A percentile compares a stretch with the other conserved stretches of the same genome.
Conservation (phyloP, 1,284 basidiomycete species). For the Agaricales sp. region DNA sequence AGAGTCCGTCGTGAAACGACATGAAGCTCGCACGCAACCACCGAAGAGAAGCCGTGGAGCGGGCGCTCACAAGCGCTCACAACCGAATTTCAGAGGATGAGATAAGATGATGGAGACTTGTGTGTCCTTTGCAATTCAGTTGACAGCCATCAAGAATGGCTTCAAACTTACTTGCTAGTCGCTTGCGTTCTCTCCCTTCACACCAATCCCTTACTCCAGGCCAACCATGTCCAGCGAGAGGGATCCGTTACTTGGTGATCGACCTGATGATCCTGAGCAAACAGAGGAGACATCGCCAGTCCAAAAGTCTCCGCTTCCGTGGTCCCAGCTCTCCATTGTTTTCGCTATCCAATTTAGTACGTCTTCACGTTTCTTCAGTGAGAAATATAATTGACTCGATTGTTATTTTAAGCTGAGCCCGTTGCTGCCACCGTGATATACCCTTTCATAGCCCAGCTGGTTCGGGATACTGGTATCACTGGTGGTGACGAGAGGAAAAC, state of each 20-base stretch:
- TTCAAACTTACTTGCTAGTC: no score
- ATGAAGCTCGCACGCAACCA: no score
- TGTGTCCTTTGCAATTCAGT: no score
- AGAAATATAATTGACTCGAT: constrained; percentile 5
- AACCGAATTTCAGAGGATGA: no score
- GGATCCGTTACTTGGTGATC: neutral
- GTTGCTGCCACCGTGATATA: constrained; percentile 21
- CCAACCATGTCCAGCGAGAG: neutral
- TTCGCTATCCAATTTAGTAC: constrained; percentile 8
- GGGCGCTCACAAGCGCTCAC: no score
- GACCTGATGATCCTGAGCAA: neutral
- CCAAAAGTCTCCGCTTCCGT: constrained; percentile 14
- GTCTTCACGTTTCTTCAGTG: neutral
- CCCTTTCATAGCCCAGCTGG: constrained; percentile 23
- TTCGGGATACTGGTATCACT: constrained; percentile 18
- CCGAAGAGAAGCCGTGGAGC: no score
- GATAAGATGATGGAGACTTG: no score
- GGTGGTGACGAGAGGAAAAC: constrained; percentile 15
- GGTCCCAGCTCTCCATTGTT: constrained; percentile 12
- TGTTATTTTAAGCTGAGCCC: constrained; percentile 19
- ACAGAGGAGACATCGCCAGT: no score
- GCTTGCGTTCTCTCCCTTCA: neutral
- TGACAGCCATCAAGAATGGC: neutral
- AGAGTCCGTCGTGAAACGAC: no score
- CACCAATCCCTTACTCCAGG: neutral